Conservation (phyloP, 805 yeast genomes). For the Candida patagonica region DNA sequence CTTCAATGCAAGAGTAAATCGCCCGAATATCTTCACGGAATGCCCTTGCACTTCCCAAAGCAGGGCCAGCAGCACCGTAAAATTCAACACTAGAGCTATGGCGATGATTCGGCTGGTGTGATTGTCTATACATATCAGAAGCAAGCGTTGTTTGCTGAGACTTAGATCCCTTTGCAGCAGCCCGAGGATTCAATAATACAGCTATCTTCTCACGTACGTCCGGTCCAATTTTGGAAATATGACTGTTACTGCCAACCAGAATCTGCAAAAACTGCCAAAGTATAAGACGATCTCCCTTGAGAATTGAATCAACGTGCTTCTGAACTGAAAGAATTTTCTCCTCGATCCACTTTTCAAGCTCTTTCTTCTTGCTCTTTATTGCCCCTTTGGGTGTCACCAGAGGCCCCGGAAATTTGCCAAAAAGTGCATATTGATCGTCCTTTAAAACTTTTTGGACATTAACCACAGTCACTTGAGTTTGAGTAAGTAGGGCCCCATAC, state of each 20-base stretch:
- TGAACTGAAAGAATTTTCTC: constrained; percentile 26
- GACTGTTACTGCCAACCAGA: constrained; percentile 27
- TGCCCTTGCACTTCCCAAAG: constrained; percentile 1
- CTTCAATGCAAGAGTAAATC: constrained; percentile 14
- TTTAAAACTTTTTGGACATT: constrained; percentile 23
- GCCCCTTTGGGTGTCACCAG: constrained; percentile 36
- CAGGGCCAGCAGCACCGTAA: background rate
- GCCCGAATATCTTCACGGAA: constrained; percentile 14
- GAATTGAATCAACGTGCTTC: constrained; percentile 14
- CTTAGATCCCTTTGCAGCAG: background rate
- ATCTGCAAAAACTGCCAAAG: constrained; percentile 29
- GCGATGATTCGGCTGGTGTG: constrained; percentile 2
- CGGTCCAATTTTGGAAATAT: constrained; percentile 24
- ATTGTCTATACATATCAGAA: constrained; percentile 18
- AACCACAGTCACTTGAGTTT: constrained; percentile 23
- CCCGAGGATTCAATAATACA: constrained; percentile 19
- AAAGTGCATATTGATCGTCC: constrained; percentile 21
- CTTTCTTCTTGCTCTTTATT: constrained; percentile 51
- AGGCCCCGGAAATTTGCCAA: constrained; percentile 56
- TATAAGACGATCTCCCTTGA: constrained; percentile 15
- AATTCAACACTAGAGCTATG: constrained; percentile 10
- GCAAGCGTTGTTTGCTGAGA: constrained; percentile 14
- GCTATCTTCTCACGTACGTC: constrained; percentile 14
- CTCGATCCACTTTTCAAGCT: constrained; percentile 59
- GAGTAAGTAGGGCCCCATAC: constrained; percentile 26